phyloP scores from a whole-genome alignment of 192 early-diverging fungal genomes.

The Rhizoclosmatium sp. region DNA sequence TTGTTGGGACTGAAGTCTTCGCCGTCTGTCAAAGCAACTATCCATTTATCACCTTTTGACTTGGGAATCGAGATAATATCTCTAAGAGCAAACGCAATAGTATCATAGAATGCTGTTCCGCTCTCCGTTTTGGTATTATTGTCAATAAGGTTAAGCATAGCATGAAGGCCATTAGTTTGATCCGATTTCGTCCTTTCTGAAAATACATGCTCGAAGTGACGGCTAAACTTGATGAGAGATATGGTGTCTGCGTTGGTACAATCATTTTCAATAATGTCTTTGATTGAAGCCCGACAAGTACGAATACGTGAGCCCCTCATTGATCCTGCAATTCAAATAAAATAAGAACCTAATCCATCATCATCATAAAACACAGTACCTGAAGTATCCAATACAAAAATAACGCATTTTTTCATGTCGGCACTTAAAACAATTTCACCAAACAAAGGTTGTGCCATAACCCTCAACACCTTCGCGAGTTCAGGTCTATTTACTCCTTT shows the following conservation, averaged over 20 bases:
- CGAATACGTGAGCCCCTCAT: constrained; percentile 24
- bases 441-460: constrained; percentile 17
- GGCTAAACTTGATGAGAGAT: constrained; percentile 18
- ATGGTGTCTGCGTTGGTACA: constrained; percentile 8
- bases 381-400: constrained; percentile 27
- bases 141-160: not conserved
- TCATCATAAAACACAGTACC: not conserved
- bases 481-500: constrained; percentile 36
- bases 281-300: constrained; percentile 14
- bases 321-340: not conserved
- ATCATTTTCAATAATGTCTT: constrained; percentile 10
- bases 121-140: constrained; percentile 11
- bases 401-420: not conserved
- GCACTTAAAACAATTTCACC: not conserved
- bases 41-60: not conserved
- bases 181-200: not conserved
- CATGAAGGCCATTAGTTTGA: not conserved
- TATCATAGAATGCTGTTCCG: constrained; percentile 28
- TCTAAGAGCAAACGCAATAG: not conserved
- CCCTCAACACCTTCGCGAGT: constrained; percentile 31
- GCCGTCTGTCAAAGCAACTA: constrained; percentile 31
- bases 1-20: constrained; percentile 1
- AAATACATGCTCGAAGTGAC: not conserved
- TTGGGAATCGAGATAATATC: not conserved
- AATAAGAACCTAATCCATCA: no score